phyloP scores from a whole-genome alignment of 306 rosid species.

The Fragaria vesca region DNA sequence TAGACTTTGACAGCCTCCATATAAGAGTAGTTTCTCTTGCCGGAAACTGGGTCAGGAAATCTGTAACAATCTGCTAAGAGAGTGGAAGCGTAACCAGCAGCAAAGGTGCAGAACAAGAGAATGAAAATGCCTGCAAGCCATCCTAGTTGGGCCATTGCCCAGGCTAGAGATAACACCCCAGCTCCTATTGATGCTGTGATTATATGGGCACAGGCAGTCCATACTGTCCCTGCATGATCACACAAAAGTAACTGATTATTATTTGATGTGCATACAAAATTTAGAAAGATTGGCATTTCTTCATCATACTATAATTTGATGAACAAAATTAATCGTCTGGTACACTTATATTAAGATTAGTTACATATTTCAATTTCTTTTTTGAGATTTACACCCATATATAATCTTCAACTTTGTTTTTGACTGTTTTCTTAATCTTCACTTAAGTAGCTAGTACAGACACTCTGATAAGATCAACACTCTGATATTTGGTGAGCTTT shows the following conservation, averaged over 20 bases:
- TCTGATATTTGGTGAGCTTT: background rate
- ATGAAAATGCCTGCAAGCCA: conserved; percentile 25
- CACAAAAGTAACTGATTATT: background rate
- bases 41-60: conserved; percentile 26
- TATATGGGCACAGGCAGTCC: conserved; percentile 32
- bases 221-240: conserved; percentile 19
- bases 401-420: too few relatives aligned
- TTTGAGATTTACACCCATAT: background rate
- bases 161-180: conserved; percentile 36
- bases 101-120: conserved; percentile 20
- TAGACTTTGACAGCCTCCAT: conserved; percentile 30
- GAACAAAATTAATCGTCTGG: background rate
- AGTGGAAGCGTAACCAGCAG: conserved; percentile 18
- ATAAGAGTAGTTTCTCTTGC: conserved; percentile 33
- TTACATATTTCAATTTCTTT: too few relatives aligned
- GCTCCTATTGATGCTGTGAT: conserved; percentile 35
- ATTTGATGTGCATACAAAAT: too few relatives aligned
- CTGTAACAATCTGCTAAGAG: conserved; percentile 35
- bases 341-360: background rate
- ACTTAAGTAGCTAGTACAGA: background rate
- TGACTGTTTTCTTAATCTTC: background rate
- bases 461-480: background rate
- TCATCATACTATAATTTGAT: too few relatives aligned
- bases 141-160: conserved; percentile 38
- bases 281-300: too few relatives aligned